Percentiles rank a stretch among this genome's conserved stretches.
Evolutionary conservation across 129 eudicot species (phyloP).

Genomic region (Ambrosia trifida): DNA sequence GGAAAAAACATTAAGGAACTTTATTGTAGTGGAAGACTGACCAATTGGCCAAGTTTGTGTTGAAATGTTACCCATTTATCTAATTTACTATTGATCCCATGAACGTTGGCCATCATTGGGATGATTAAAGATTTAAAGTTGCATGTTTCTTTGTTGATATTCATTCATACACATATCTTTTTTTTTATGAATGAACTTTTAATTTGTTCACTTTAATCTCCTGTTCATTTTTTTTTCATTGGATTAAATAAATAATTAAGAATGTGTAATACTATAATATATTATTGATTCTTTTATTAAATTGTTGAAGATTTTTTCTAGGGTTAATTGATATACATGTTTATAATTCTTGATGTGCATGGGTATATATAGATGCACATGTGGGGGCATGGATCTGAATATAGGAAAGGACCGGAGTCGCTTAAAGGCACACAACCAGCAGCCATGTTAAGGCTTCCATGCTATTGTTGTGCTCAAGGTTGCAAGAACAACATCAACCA

Average conservation of each 20-base stretch:
- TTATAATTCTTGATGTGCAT: conserved; percentile 15
- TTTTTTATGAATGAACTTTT: background rate
- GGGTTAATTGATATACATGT: background rate
- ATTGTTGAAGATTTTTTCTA: background rate
- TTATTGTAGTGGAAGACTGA: conserved; percentile 43
- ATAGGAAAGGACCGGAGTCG: conserved; percentile 85
- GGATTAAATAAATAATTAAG: background rate
- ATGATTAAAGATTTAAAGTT: conserved; percentile 34
- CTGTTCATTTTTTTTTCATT: conserved; percentile 18
- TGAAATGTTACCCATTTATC: conserved; percentile 24
- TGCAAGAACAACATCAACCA: conserved; percentile 98
- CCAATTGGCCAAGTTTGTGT: conserved; percentile 36
- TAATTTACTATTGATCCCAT: conserved; percentile 32
- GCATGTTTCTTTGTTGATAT: conserved; percentile 23
- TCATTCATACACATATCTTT: conserved; percentile 17
- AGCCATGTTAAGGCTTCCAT: conserved; percentile 89
- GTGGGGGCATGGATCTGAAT: conserved; percentile 99
- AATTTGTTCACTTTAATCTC: conserved; percentile 18
- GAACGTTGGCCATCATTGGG: conserved; percentile 29
- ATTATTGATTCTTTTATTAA: background rate
- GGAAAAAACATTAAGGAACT: conserved; percentile 27
- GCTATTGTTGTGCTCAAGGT: conserved; percentile 89
- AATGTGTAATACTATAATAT: conserved; percentile 11
- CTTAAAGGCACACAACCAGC: conserved; percentile 90
- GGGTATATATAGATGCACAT: conserved; percentile 90